A percentile compares a stretch with the other conserved stretches of the same genome.
Conservation (phyloP, 2,329 filamentous ascomycete genomes). For the Cladophialophora carrionii region DNA sequence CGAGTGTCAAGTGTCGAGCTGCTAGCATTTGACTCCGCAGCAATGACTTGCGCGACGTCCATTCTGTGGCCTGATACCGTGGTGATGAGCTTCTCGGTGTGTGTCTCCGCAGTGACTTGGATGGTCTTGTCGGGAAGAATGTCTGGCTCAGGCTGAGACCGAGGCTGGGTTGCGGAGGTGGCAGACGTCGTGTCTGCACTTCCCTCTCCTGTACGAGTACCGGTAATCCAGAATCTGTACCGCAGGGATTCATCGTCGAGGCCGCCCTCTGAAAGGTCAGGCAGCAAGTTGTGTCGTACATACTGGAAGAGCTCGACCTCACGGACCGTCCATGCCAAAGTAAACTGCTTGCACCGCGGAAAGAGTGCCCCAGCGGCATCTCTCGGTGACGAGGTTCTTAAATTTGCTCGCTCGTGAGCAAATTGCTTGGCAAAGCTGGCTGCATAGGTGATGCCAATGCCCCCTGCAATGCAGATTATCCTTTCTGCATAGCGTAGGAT, state of each 20-base stretch:
- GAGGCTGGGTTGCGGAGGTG: too few relatives aligned
- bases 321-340: constrained; percentile 25
- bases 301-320: constrained; percentile 21
- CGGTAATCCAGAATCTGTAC: constrained; percentile 17
- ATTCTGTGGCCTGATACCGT: not conserved
- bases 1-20: not conserved
- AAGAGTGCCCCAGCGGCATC: not conserved
- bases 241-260: constrained; percentile 8
- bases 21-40: constrained; percentile 3
- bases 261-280: not conserved
- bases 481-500: constrained; percentile 36
- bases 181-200: constrained; percentile 6
- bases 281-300: constrained; percentile 10
- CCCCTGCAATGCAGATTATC: constrained; percentile 44
- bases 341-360: constrained; percentile 9
- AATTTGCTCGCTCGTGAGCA: constrained; percentile 4
- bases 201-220: too few relatives aligned
- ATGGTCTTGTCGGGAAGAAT: not conserved
- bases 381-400: not conserved
- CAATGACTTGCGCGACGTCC: not conserved
- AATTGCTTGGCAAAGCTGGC: constrained; percentile 23
- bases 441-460: constrained; percentile 44
- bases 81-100: not conserved
- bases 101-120: not conserved
- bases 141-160: not conserved